Evolutionary conservation across 768 basidiomycete species (phyloP).

Genomic region (Pleurotus eryngii): DNA sequence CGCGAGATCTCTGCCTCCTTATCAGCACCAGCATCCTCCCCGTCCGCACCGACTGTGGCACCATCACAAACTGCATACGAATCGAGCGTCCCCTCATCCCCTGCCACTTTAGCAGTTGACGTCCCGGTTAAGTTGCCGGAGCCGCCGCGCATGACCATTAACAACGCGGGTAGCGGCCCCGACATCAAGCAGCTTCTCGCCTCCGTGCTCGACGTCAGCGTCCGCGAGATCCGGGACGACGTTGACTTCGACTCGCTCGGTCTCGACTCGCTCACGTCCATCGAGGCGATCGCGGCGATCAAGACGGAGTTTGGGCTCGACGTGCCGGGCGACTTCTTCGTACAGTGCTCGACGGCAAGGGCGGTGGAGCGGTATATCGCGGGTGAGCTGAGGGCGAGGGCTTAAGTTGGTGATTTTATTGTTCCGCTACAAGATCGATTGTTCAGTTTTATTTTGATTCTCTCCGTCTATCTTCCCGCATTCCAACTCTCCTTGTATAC

Average conservation of each 20-base stretch:
- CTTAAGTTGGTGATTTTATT: not conserved
- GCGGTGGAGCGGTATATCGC: slow-evolving; percentile 31
- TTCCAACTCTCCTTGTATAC: too few species aligned
- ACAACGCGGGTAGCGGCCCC: slow-evolving; percentile 13
- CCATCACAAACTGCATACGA: slow-evolving; percentile 8
- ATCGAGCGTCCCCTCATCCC: slow-evolving; percentile 26
- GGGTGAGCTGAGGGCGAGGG: not conserved
- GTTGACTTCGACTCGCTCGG: slow-evolving; percentile 49
- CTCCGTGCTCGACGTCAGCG: slow-evolving; percentile 41
- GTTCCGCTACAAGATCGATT: not conserved
- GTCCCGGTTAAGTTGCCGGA: slow-evolving; percentile 12
- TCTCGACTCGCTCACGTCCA: slow-evolving; percentile 61
- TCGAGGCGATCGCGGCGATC: slow-evolving; percentile 54
- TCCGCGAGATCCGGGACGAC: slow-evolving; percentile 38
- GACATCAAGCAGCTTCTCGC: slow-evolving; percentile 40
- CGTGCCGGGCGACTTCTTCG: slow-evolving; percentile 44
- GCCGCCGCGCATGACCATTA: slow-evolving; percentile 12
- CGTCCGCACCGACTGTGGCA: not conserved
- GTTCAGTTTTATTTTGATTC: not conserved
- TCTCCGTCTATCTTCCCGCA: too few species aligned
- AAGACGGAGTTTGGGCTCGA: slow-evolving; percentile 35
- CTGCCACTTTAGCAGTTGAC: slow-evolving; percentile 38
- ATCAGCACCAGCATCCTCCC: not conserved
- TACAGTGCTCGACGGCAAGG: slow-evolving; percentile 33
- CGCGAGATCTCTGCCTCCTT: slow-evolving; percentile 20